Conservation (phyloP, 805 yeast genomes). For the Yamadazyma phyllophila region DNA sequence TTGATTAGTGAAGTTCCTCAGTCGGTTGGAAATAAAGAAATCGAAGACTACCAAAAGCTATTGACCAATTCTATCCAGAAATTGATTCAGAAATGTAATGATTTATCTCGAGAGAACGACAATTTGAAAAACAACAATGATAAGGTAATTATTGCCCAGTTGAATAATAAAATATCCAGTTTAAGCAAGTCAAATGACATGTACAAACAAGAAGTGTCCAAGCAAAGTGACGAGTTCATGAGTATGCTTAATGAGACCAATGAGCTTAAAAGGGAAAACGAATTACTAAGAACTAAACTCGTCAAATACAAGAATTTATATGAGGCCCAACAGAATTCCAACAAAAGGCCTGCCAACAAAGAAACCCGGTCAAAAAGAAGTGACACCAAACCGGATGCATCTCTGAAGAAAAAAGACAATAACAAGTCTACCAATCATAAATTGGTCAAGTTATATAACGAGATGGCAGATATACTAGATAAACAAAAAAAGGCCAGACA, state of each 20-base stretch:
- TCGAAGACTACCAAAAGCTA: conserved; percentile 26
- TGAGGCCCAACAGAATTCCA: conserved; percentile 15
- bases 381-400: no score
- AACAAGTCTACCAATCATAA: conserved; percentile 1
- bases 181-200: conserved; percentile 11
- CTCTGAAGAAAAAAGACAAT: neutral
- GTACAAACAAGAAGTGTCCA: conserved; percentile 10
- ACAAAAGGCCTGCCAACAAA: neutral
- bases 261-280: conserved; percentile 25
- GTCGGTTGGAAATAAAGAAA: conserved; percentile 19
- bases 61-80: conserved; percentile 28
- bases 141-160: conserved; percentile 11
- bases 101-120: conserved; percentile 7
- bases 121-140: conserved; percentile 9
- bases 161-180: conserved; percentile 15
- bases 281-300: conserved; percentile 31
- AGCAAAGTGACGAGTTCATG: conserved; percentile 14
- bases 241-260: conserved; percentile 19
- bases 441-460: conserved; percentile 13
- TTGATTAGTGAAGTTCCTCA: conserved; percentile 23
- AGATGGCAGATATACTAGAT: conserved; percentile 16
- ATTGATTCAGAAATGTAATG: conserved; percentile 17
- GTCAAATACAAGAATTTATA: conserved; percentile 34
- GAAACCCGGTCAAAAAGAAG: neutral
- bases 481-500: conserved; percentile 6